Base-by-base conservation (phyloP, 2,329 filamentous ascomycete genomes). In the Neonectria faginata region DNA sequence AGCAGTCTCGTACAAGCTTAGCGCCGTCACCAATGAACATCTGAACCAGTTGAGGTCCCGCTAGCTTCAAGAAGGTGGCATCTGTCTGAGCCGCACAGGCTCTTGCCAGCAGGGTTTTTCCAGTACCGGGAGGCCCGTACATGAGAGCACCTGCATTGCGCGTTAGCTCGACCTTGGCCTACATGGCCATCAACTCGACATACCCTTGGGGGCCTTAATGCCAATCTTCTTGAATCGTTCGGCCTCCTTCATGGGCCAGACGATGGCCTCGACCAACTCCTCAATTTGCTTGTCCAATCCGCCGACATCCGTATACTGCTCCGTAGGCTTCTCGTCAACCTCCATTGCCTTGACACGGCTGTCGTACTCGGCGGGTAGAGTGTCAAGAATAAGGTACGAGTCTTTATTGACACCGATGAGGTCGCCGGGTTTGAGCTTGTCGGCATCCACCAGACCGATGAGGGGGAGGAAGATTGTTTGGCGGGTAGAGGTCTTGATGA, bases 1-100 rank as follows among this genome's bases (percentile, higher is more conserved):
- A 99, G 82, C 93, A 97, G 83, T 99, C 96, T 64, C 96, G 92
- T 45, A 99, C 96, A 31, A 99, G 88, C 83, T 99, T 99, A 47
- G 97, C 96, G 75, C 96, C 96, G 73, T 99, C 97, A 79, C 96
- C 96, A 44, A 99, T 99, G 80, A 98, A 99, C 96, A 98, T 99
- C 80, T 99, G 96, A 31, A 99, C 96, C 42, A 99, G 89, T 82
- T 99, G 96, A 5, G 97, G 96, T 55, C 96, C 96, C 65, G 96
- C 96, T 62, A 99, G 92, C 82, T 99, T 99, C 77, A 99, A 89
- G 86, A 99, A 99, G 25, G 96, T 99, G 68, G 96, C 96, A 72
- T 99, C 96, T 66, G 96, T 98, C 83, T 99, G 96, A 53, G 96
- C 96, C 5, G 96, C 96, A 79, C 96, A 99, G 65, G 96, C 96